Percentiles rank a stretch among this genome's conserved stretches.
Conservation (phyloP, 2,329 filamentous ascomycete genomes). For the Herpotrichia juniperi region DNA sequence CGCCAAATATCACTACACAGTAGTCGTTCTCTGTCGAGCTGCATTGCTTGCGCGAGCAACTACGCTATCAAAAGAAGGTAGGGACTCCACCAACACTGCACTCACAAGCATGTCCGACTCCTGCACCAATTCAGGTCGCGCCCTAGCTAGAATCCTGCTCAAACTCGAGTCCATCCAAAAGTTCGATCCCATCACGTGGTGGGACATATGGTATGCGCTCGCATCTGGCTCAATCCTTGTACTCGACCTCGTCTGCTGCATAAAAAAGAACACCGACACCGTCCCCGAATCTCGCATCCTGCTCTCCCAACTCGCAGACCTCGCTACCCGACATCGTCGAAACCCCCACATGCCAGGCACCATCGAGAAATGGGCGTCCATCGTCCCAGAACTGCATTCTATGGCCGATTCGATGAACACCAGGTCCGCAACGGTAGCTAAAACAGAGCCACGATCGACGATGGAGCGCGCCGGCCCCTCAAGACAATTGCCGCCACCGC, state of each 20-base stretch:
- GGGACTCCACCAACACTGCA: slow-evolving; percentile 30
- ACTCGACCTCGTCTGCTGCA: slow-evolving; percentile 43
- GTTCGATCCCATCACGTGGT: slow-evolving; percentile 50
- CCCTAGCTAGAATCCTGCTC: slow-evolving; percentile 40
- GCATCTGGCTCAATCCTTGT: slow-evolving; percentile 46
- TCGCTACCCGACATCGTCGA: slow-evolving; percentile 36
- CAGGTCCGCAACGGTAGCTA: neutral
- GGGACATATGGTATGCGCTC: slow-evolving; percentile 50
- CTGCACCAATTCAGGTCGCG: slow-evolving; percentile 46
- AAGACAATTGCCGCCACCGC: slow-evolving; percentile 10
- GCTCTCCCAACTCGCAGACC: slow-evolving; percentile 42
- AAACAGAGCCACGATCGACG: neutral
- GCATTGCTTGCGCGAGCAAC: slow-evolving; percentile 48
- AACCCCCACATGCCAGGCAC: slow-evolving; percentile 47
- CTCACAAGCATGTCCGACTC: slow-evolving; percentile 43
- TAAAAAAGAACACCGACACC: slow-evolving; percentile 24
- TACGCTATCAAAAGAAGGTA: slow-evolving; percentile 31
- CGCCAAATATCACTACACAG: slow-evolving; percentile 48
- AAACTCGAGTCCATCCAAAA: slow-evolving; percentile 44
- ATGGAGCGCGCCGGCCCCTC: neutral
- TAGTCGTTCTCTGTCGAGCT: slow-evolving; percentile 46
- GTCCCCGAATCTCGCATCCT: slow-evolving; percentile 37
- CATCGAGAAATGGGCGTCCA: slow-evolving; percentile 43
- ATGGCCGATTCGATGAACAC: slow-evolving; percentile 36
- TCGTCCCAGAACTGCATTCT: slow-evolving; percentile 44